A percentile compares a stretch with the other conserved stretches of the same genome.
Evolutionary conservation across 1,139 yeast genomes (phyloP).

Genomic region (Kodamaea sp.): DNA sequence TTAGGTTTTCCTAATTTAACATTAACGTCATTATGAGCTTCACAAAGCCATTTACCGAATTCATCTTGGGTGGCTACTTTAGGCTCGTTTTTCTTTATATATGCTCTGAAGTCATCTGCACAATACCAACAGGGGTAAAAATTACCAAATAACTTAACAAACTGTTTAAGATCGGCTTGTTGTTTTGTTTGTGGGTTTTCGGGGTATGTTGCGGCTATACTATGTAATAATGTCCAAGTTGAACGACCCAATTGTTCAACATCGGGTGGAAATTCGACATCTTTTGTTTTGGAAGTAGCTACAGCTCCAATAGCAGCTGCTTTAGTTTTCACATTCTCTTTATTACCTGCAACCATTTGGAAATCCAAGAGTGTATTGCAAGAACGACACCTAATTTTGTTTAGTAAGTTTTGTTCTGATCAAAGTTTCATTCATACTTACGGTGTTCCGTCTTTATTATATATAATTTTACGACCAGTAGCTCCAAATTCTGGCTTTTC

Average conservation of each 20-base stretch:
- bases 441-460: slow-evolving; percentile 91
- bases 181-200: slow-evolving; percentile 56
- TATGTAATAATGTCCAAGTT: slow-evolving; percentile 90
- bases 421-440: slow-evolving; percentile 34
- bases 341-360: slow-evolving; percentile 50
- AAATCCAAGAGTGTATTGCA: slow-evolving; percentile 80
- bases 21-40: slow-evolving; percentile 91
- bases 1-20: slow-evolving; percentile 75
- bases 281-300: slow-evolving; percentile 38
- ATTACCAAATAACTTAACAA: slow-evolving; percentile 67
- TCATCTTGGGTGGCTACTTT: slow-evolving; percentile 68
- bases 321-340: slow-evolving; percentile 13
- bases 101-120: slow-evolving; percentile 75
- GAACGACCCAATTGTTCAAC: slow-evolving; percentile 76
- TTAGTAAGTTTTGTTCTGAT: background rate
- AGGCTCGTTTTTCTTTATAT: slow-evolving; percentile 61
- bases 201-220: slow-evolving; percentile 90
- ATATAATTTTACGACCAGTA: slow-evolving; percentile 66
- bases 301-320: slow-evolving; percentile 12
- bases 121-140: slow-evolving; percentile 95
- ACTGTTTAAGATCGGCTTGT: slow-evolving; percentile 69
- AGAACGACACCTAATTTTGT: slow-evolving; percentile 62
- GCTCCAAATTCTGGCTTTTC: slow-evolving; percentile 46
- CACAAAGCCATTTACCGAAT: slow-evolving; percentile 88
- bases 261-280: slow-evolving; percentile 66